phyloP scores from a whole-genome alignment of 805 yeast genomes.

The Maudiozyma bulderi region DNA sequence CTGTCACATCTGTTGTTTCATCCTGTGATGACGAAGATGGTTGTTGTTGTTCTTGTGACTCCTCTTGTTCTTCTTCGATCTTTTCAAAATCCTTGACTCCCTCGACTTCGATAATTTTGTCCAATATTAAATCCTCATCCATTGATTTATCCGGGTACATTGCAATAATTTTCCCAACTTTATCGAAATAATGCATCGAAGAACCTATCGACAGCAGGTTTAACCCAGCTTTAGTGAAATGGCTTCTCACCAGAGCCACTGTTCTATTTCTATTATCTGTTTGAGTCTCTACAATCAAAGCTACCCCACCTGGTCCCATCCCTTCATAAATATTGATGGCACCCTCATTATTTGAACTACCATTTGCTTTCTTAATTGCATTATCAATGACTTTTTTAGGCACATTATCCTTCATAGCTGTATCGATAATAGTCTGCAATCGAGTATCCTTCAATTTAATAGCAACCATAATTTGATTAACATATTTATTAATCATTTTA shows the following conservation, averaged over 20 bases:
- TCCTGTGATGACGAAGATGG: no score
- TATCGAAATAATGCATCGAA: slow-evolving; percentile 65
- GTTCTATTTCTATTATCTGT: slow-evolving; percentile 87
- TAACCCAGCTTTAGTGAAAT: slow-evolving; percentile 53
- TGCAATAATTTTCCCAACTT: slow-evolving; percentile 62
- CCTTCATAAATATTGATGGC: slow-evolving; percentile 68
- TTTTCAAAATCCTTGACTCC: slow-evolving; percentile 76
- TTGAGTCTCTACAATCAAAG: slow-evolving; percentile 72
- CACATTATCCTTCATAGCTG: slow-evolving; percentile 65
- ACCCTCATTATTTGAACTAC: slow-evolving; percentile 36
- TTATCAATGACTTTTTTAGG: slow-evolving; percentile 78
- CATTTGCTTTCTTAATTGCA: slow-evolving; percentile 68
- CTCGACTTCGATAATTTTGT: slow-evolving; percentile 54
- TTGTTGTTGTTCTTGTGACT: neutral
- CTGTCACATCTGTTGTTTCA: slow-evolving; percentile 30
- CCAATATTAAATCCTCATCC: slow-evolving; percentile 67
- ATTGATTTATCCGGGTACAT: slow-evolving; percentile 29
- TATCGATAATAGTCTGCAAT: slow-evolving; percentile 59
- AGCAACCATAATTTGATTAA: slow-evolving; percentile 65
- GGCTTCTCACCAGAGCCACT: slow-evolving; percentile 61
- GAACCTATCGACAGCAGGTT: slow-evolving; percentile 56
- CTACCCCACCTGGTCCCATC: slow-evolving; percentile 86
- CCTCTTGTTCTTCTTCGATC: slow-evolving; percentile 25
- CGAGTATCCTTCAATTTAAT: slow-evolving; percentile 50
- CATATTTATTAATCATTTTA: slow-evolving; percentile 56